Conservation (phyloP, 441 rosid genomes). For the Gossypium davidsonii region DNA sequence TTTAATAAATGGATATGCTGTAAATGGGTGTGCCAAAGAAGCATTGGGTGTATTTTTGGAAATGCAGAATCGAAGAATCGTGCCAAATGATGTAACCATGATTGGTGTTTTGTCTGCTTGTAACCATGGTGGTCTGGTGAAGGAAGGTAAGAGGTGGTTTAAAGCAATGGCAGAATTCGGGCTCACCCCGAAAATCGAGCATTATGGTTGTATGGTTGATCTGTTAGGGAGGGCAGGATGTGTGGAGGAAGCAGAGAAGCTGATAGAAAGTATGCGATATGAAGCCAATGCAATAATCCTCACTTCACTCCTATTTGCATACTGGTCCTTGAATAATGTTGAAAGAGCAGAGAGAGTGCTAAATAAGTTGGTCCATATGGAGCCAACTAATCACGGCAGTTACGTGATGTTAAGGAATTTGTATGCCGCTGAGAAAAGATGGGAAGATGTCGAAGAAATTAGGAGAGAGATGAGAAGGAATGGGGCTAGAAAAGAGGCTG, state of each 20-base stretch:
- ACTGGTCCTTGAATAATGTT: conserved; percentile 37
- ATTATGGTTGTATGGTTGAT: conserved; percentile 54
- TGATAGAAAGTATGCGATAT: conserved; percentile 44
- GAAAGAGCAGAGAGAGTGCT: conserved; percentile 35
- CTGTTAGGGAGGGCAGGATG: conserved; percentile 45
- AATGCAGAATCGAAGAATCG: conserved; percentile 29
- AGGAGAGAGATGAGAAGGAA: conserved; percentile 40
- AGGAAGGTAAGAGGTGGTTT: conserved; percentile 51
- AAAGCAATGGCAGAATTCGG: conserved; percentile 33
- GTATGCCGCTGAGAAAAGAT: conserved; percentile 43
- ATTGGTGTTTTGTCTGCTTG: conserved; percentile 50
- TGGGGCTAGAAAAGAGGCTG: conserved; percentile 42
- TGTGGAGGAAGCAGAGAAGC: conserved; percentile 39
- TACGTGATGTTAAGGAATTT: conserved; percentile 42
- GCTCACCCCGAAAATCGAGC: conserved; percentile 39
- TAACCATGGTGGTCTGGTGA: conserved; percentile 48
- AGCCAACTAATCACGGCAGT: conserved; percentile 43
- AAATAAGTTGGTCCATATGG: conserved; percentile 26
- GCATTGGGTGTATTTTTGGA: conserved; percentile 35
- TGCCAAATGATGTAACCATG: conserved; percentile 51
- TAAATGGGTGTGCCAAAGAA: conserved; percentile 43
- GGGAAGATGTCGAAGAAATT: conserved; percentile 39
- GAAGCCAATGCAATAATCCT: conserved; percentile 40
- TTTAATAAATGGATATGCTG: conserved; percentile 44
- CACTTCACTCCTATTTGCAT: conserved; percentile 50